Base-by-base conservation (phyloP, 1,284 basidiomycete genomes). In the Jaminaea rosea region DNA sequence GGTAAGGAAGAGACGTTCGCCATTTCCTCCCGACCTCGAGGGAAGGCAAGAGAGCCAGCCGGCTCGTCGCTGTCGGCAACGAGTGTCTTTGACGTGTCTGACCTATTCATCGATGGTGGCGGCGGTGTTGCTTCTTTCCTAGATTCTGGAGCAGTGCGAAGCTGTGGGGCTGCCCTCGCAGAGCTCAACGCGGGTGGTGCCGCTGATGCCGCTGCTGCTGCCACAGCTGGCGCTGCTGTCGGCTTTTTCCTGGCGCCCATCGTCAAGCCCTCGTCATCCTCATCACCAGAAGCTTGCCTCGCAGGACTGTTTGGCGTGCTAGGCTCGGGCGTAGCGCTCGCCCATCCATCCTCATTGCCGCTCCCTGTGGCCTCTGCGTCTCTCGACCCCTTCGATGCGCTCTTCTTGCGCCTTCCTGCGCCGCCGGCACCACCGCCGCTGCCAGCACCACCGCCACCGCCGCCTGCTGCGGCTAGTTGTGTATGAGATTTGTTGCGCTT, bases 401-500 rank as follows among this genome's bases (percentile, higher is more conserved):
- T 15, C 42, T 26, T 45, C 47, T 55, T 55, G 28, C 32, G 11
- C 26, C 4, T 5, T 24, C 48, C 31, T n/a, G 17, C 29, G n/a
- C 23, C 19, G n/a, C 28, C 29, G n/a, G 15, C 21, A 36, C 44
- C 27, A 32, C 7, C 53, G 50, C 45, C 54, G 34, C 4, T 58
- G 4, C 46, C 45, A n/a, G 34, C 17, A n/a, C 23, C 44, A n/a
- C 44, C 44, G 8, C 55, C 54, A 11, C 55, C 54, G 15, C 49
- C 47, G 9, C 52, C 50, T 52, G 53, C 47, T 24, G 24, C 47
- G 17, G 48, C 60, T 21, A 67, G 51, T 32, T 62, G 55, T 0
- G 64, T 65, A 29, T 55, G 59, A 1, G 64, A 67, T 37, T 65
- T 67, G 47, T 58, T 60, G 3, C 64, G 55, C 45, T 67, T 67